These are phyloP conservation scores for Penicillium desertorum DNA, from an alignment of 495 filamentous ascomycete species.

Conservation along the genomic window DNA sequence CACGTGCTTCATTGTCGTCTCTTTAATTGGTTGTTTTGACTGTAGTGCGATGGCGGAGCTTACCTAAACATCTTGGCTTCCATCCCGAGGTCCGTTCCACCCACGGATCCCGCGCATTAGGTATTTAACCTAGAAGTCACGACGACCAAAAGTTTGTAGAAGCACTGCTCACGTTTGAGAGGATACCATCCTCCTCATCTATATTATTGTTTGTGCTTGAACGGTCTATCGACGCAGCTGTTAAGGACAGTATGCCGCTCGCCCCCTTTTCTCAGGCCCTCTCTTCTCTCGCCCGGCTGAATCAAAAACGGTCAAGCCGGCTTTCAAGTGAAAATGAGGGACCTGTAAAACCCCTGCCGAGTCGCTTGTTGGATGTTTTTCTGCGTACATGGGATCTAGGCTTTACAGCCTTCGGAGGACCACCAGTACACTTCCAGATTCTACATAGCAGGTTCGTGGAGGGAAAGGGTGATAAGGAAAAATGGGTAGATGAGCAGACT, in stretches of 20 bases:
- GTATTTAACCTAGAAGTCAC: no score
- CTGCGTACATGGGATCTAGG: slow-evolving; percentile 64
- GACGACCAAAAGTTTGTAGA: no score
- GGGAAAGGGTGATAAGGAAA: slow-evolving; percentile 41
- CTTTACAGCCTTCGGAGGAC: slow-evolving; percentile 70
- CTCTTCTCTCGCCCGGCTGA: not conserved
- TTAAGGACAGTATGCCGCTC: not conserved
- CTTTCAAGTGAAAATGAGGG: not conserved
- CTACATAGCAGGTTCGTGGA: slow-evolving; percentile 65
- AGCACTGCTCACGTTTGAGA: not conserved
- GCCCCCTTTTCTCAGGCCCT: not conserved
- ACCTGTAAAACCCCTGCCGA: not conserved
- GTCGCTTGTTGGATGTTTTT: slow-evolving; percentile 34
- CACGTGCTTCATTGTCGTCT: no score
- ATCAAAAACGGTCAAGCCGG: not conserved
- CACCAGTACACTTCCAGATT: slow-evolving; percentile 71
- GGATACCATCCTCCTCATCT: not conserved
- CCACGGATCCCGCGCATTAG: no score
- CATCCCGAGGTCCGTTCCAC: no score
- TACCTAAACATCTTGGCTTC: no score
- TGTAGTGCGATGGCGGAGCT: no score
- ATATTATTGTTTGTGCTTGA: not conserved
- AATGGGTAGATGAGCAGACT: slow-evolving; percentile 77
- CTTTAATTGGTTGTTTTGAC: no score
- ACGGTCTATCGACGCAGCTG: not conserved